A percentile compares a stretch with the other conserved stretches of the same genome.
These are phyloP conservation scores for Terfezia claveryi DNA, from an alignment of 495 filamentous ascomycete genomes.

Conservation along the genomic window DNA sequence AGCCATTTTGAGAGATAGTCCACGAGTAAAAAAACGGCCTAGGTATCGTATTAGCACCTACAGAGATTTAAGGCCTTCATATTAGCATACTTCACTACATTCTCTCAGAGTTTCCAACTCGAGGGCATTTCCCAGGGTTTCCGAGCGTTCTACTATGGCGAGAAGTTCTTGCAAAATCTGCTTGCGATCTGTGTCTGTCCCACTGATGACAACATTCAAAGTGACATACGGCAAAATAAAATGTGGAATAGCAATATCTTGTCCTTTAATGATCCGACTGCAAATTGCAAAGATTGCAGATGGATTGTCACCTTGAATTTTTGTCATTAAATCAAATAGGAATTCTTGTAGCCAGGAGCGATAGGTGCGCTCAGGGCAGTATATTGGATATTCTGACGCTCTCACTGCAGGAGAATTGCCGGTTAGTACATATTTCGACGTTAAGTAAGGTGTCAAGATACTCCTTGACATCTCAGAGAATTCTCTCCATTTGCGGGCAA, in stretches of 20 bases:
- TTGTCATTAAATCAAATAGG: conserved; percentile 60
- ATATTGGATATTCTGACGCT: conserved; percentile 53
- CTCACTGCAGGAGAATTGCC: conserved; percentile 28
- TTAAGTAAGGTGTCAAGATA: conserved; percentile 64
- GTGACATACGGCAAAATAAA: conserved; percentile 73
- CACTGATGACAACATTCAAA: conserved; percentile 53
- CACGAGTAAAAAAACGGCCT: conserved; percentile 76
- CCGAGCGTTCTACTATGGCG: conserved; percentile 39
- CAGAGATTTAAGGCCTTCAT: background rate
- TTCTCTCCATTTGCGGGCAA: conserved; percentile 43
- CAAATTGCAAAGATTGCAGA: conserved; percentile 56
- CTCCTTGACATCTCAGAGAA: conserved; percentile 54
- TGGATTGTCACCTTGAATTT: conserved; percentile 43
- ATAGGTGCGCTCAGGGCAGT: conserved; percentile 40
- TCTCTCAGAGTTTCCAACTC: conserved; percentile 46
- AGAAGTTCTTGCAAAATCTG: conserved; percentile 49
- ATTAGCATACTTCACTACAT: conserved; percentile 51
- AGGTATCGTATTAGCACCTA: conserved; percentile 6
- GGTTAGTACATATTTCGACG: conserved; percentile 54
- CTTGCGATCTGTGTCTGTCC: conserved; percentile 39
- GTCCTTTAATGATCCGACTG: conserved; percentile 53
- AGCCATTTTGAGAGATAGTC: conserved; percentile 85
- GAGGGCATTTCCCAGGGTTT: conserved; percentile 31
- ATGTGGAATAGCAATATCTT: conserved; percentile 60
- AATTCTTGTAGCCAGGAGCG: conserved; percentile 58